These are phyloP conservation scores for Coniophora puteana DNA, from an alignment of 1,284 basidiomycete species.

Conservation along the genomic window DNA sequence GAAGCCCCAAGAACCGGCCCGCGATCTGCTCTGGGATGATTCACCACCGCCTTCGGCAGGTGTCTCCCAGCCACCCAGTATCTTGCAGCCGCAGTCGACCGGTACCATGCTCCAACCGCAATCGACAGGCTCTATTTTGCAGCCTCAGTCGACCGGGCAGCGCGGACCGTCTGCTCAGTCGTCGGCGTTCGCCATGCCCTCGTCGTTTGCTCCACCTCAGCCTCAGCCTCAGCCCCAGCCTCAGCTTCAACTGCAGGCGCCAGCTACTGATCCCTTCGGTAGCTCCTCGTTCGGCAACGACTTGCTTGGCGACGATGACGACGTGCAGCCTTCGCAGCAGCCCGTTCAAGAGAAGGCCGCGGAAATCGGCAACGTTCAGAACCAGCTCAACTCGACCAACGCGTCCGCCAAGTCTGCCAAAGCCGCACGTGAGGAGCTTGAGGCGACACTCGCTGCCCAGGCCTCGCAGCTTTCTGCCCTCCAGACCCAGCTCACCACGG, in stretches of 20 bases:
- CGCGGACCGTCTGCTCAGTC: constrained; percentile 11
- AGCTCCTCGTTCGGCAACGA: constrained; percentile 37
- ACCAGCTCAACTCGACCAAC: constrained; percentile 80
- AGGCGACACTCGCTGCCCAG: constrained; percentile 58
- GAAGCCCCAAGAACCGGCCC: constrained; percentile 34
- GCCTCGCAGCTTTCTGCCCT: constrained; percentile 68
- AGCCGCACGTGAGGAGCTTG: constrained; percentile 53
- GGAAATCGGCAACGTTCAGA: constrained; percentile 84
- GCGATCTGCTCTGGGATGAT: constrained; percentile 61
- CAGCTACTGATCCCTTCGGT: constrained; percentile 6
- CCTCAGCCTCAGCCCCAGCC: no score
- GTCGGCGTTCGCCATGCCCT: constrained; percentile 14
- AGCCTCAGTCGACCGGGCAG: constrained; percentile 15
- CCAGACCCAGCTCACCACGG: constrained; percentile 72
- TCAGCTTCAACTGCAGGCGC: no score
- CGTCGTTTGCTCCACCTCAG: constrained; percentile 4
- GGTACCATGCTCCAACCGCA: no score
- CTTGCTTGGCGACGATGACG: constrained; percentile 75
- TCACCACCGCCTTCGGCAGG: constrained; percentile 50
- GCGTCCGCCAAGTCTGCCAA: constrained; percentile 61
- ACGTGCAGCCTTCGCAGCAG: constrained; percentile 43
- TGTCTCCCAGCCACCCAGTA: constrained; percentile 25
- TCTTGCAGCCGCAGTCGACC: constrained; percentile 36
- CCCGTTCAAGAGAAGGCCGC: constrained; percentile 67
- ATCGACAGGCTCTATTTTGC: constrained; percentile 17